Evolutionary conservation across 768 basidiomycete genomes (phyloP), one percentile per base, ranked within the genome.

Genomic region (Phanerochaete carnosa): DNA sequence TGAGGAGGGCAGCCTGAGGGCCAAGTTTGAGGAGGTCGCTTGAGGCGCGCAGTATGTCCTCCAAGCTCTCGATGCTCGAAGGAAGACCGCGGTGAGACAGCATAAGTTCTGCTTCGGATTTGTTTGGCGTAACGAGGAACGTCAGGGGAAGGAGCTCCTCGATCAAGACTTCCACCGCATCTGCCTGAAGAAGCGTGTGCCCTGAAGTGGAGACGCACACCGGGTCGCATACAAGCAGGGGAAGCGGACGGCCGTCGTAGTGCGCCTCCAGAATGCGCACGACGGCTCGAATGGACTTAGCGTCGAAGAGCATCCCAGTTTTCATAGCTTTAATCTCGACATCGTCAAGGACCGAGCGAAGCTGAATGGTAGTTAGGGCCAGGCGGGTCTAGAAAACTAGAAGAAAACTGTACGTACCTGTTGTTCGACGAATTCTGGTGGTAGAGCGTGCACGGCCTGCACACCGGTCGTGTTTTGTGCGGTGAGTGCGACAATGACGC

Each of bases 121-220:
- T 88, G 73, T 97, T 97, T 0, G 95, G 95, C 0, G 95, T 96
- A 54, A 98, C 78, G 45, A 95, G 70, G 0, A 80, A 76, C 0
- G 89, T 77, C 19, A 90, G 74, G 0, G 93, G 92, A 52, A 95
- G 82, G 1, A 96, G 73, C n/a, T 86, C 79, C 0, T 73, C 58
- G 7, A 84, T 77, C 62, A 97, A 66, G 2, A 80, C 77, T 8
- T 79, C 70, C 57, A 95, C 68, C 0, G 95, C 93, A 12, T 84
- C 81, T 16, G 81, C 74, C 5, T 87, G 79, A 9, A 97, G 79
- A 1, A 98, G 79, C 7, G 80, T 83, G 68, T 95, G 91, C 1
- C 94, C 94, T 0, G 92, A 93, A 0, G 95, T 96, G 2, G 92
- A 93, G 1, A 96, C 90, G 68, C 88, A 94, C 11, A 98, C 94